Base-by-base conservation (phyloP, 2,329 filamentous ascomycete genomes). In the Didymella arachidicola region DNA sequence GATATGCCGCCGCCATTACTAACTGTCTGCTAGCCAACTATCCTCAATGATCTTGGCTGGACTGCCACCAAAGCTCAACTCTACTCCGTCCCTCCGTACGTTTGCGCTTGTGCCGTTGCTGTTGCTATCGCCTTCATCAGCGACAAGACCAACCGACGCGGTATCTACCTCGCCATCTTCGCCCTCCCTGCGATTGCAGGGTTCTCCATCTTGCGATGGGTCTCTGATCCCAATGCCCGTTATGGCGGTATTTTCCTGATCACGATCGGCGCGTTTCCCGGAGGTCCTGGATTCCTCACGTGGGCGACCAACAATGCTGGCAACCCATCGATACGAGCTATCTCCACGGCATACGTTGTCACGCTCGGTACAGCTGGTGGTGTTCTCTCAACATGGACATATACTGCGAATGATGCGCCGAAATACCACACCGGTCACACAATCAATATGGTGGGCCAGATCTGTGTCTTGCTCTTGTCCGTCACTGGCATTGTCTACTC, bases 401-500 rank as follows among this genome's bases (percentile, higher is more conserved):
- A 87, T 64, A 80, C 78, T 2, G 69, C 70, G 70, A 79, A 83
- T 59, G 81, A 86, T 70, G 85, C 63, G 53, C 91, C 89, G 1
- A 83, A 83, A 26, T 97, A 87, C 78, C 85, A 84, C 34, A 84
- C 86, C 1, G 93, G 93, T 2, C 93, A 97, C 49, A 81, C 82
- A 4, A 87, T 87, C 78, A 87, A 87, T 65, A 76, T 87, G 44
- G 76, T 64, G 4, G 82, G 82, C 1, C 83, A 86, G 67, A 70
- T 81, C 18, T 69, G 69, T 12, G 79, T 80, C 4, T 67, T 83
- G 3, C 59, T 79, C 19, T 76, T 87, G 6, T 72, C 83, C 2
- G 32, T 79, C 4, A 79, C 78, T 25, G 84, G 84, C 16, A 82
- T 87, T 42, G 41, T 75, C 12, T 87, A 86, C 65, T 84, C 83